Conservation (phyloP, 805 yeast species). For the Scheffersomyces lignosus region DNA sequence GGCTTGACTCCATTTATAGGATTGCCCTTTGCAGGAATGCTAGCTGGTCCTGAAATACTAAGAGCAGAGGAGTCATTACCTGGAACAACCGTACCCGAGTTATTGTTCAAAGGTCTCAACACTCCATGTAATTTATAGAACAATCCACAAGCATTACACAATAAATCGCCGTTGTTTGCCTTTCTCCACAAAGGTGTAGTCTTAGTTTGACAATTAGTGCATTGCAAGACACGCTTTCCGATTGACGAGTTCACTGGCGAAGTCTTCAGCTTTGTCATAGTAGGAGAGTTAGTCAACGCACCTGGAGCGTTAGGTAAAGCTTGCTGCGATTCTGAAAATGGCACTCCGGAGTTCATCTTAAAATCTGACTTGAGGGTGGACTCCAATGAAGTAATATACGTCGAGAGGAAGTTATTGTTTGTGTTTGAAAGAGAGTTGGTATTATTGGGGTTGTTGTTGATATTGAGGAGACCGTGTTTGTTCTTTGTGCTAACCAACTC, state of each 20-base stretch:
- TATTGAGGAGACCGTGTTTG: slow-evolving; percentile 6
- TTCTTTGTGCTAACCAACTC: slow-evolving; percentile 3
- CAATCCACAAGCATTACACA: slow-evolving; percentile 48
- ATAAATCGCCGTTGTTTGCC: slow-evolving; percentile 40
- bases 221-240: slow-evolving; percentile 28
- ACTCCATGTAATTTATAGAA: slow-evolving; percentile 47
- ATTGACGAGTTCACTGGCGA: slow-evolving; percentile 8
- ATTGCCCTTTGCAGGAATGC: too few species aligned
- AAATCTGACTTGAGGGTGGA: slow-evolving; percentile 32
- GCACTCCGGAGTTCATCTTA: slow-evolving; percentile 1
- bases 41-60: neutral
- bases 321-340: slow-evolving; percentile 3
- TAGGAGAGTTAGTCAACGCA: neutral
- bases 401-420: slow-evolving; percentile 30
- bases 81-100: neutral
- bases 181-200: slow-evolving; percentile 49
- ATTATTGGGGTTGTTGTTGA: too few species aligned
- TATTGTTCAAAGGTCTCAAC: slow-evolving; percentile 37
- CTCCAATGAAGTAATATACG: slow-evolving; percentile 41
- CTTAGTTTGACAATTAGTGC: slow-evolving; percentile 43
- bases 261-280: slow-evolving; percentile 11
- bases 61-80: neutral
- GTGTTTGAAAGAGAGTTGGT: too few species aligned
- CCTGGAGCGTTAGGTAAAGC: neutral
- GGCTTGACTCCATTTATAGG: slow-evolving; percentile 1